phyloP scores from a whole-genome alignment of 1,284 basidiomycete genomes.

The Phenoliferia sp. region DNA sequence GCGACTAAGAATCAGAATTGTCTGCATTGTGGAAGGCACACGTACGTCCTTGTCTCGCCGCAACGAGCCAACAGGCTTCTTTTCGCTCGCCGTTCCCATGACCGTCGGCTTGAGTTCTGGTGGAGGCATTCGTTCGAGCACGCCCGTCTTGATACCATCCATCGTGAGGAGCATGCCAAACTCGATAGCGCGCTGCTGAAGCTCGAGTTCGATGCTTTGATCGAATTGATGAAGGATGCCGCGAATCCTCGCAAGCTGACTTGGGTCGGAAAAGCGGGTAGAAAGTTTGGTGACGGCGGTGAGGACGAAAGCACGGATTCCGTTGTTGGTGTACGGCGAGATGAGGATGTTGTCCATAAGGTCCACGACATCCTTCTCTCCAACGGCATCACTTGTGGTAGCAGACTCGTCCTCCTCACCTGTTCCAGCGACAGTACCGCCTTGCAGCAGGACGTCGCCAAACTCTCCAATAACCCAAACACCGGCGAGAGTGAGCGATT shows the following conservation, averaged over 20 bases:
- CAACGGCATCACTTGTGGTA: constrained; percentile 51
- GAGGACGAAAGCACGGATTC: constrained; percentile 87
- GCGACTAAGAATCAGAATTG: constrained; percentile 21
- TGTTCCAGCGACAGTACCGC: constrained; percentile 60
- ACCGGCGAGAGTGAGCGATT: constrained; percentile 84
- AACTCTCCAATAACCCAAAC: constrained; percentile 98
- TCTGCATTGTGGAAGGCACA: neutral
- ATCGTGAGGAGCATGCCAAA: constrained; percentile 76
- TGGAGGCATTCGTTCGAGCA: constrained; percentile 95
- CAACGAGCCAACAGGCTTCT: constrained; percentile 87
- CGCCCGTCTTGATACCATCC: constrained; percentile 70
- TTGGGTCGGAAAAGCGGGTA: constrained; percentile 60
- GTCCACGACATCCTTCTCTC: constrained; percentile 78
- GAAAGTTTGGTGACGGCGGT: constrained; percentile 87
- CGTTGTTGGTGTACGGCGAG: constrained; percentile 89
- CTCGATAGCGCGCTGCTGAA: constrained; percentile 94
- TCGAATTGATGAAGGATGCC: constrained; percentile 71
- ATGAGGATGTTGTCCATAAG: constrained; percentile 80
- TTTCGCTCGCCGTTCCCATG: constrained; percentile 86
- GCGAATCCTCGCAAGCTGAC: constrained; percentile 61
- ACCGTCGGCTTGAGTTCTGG: constrained; percentile 93
- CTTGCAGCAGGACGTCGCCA: constrained; percentile 81
- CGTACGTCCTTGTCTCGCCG: constrained; percentile 64
- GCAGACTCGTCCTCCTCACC: constrained; percentile 65
- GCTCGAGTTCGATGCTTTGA: constrained; percentile 82